phyloP scores from a whole-genome alignment of 2,329 filamentous ascomycete genomes.

The Diaporthe sp. region DNA sequence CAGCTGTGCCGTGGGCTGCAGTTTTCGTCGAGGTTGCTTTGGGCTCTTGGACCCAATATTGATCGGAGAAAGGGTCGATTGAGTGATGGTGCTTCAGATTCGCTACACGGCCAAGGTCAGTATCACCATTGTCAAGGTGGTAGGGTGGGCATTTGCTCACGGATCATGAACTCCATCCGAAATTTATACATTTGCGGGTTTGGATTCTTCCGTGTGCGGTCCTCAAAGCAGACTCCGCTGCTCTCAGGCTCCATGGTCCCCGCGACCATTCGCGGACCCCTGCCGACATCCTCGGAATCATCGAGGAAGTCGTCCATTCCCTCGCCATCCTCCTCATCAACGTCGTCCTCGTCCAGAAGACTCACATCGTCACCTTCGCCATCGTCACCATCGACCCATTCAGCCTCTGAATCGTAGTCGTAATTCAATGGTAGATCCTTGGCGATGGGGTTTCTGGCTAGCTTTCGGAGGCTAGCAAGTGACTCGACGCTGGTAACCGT shows the following conservation, averaged over 20 bases:
- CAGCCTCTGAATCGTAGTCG: conserved; percentile 87
- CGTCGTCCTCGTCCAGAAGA: conserved; percentile 78
- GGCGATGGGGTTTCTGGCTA: conserved; percentile 68
- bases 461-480: conserved; percentile 62
- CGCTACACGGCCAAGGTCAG: conserved; percentile 47
- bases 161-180: conserved; percentile 81
- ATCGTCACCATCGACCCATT: conserved; percentile 81
- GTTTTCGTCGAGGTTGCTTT: conserved; percentile 45
- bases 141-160: conserved; percentile 60
- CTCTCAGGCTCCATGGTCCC: conserved; percentile 82
- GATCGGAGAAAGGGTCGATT: conserved; percentile 87
- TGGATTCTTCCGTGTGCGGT: conserved; percentile 61
- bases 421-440: conserved; percentile 76
- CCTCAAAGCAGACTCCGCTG: conserved; percentile 89
- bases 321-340: conserved; percentile 78
- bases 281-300: conserved; percentile 80
- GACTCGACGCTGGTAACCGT: conserved; percentile 75
- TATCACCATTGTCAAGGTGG: background rate
- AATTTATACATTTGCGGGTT: conserved; percentile 69
- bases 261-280: conserved; percentile 69
- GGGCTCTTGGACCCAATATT: conserved; percentile 77
- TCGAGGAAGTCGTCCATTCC: conserved; percentile 94
- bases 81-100: conserved; percentile 63
- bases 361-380: conserved; percentile 74
- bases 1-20: conserved; percentile 50